Conservation (phyloP, 2,329 filamentous ascomycete species). For the Pestalotiopsis sp. region DNA sequence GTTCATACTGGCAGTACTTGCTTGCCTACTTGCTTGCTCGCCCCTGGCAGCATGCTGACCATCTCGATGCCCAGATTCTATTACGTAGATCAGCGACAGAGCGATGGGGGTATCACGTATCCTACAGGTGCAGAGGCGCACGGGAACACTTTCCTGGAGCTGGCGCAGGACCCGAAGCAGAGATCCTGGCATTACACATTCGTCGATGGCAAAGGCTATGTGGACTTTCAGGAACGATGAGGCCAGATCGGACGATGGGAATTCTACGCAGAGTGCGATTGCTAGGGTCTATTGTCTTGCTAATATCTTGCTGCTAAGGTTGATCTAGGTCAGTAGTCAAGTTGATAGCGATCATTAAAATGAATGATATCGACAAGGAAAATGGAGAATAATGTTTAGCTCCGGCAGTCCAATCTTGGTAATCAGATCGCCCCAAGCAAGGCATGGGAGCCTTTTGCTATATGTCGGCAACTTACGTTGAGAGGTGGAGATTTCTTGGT, state of each 20-base stretch:
- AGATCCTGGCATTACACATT: conserved; percentile 20
- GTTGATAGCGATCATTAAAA: background rate
- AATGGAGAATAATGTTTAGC: background rate
- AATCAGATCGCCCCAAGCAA: background rate
- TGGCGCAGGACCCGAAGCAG: conserved; percentile 19
- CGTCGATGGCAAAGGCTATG: conserved; percentile 16
- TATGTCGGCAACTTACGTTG: background rate
- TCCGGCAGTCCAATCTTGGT: background rate
- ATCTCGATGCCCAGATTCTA: conserved; percentile 17
- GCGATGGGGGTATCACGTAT: conserved; percentile 14
- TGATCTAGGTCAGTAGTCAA: background rate
- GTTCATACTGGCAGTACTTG: background rate
- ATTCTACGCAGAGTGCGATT: background rate
- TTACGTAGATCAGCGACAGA: conserved; percentile 19
- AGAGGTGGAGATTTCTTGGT: background rate
- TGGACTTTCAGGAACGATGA: conserved; percentile 9
- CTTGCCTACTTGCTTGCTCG: background rate
- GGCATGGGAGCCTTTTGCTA: too few relatives aligned
- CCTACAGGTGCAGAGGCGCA: conserved; percentile 16
- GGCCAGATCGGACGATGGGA: background rate
- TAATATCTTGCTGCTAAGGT: background rate
- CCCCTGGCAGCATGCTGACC: background rate
- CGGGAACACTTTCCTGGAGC: conserved; percentile 15
- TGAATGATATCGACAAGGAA: background rate
- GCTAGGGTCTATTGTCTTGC: background rate